phyloP scores from a whole-genome alignment of 805 yeast genomes.

The Candida andamanensis region DNA sequence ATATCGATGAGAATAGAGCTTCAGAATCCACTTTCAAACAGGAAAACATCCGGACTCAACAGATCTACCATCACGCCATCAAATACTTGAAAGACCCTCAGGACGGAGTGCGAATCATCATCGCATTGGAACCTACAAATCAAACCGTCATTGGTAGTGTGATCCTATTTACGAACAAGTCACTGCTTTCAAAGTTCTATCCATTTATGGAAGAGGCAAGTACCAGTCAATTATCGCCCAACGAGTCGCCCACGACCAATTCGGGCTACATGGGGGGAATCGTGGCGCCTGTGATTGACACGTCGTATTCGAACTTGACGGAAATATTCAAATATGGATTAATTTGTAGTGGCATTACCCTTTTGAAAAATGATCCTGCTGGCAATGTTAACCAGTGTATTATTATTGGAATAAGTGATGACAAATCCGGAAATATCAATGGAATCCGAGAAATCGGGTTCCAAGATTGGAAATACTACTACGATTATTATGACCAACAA shows the following conservation, averaged over 20 bases:
- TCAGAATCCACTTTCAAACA: constrained; percentile 2
- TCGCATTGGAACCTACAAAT: constrained; percentile 50
- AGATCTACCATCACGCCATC: constrained; percentile 35
- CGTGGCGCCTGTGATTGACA: constrained; percentile 50
- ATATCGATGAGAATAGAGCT: constrained; percentile 2
- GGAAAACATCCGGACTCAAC: constrained; percentile 19
- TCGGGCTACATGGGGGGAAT: constrained; percentile 35
- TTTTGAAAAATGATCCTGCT: constrained; percentile 31
- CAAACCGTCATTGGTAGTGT: constrained; percentile 50
- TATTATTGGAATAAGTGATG: constrained; percentile 34
- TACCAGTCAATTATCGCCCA: constrained; percentile 8
- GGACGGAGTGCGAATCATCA: constrained; percentile 41
- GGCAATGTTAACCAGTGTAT: constrained; percentile 28
- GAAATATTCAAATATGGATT: constrained; percentile 53
- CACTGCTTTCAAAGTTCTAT: constrained; percentile 41
- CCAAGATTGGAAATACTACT: constrained; percentile 32
- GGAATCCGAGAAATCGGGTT: constrained; percentile 43
- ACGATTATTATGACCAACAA: constrained; percentile 28
- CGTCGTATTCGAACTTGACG: constrained; percentile 46
- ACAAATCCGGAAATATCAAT: constrained; percentile 20
- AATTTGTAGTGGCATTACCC: constrained; percentile 51
- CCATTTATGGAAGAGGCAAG: constrained; percentile 47
- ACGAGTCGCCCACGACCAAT: not conserved
- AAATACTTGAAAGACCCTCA: constrained; percentile 21
- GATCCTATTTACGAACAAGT: constrained; percentile 42